Evolutionary conservation across 352 stramenopile species (phyloP).

Genomic region (Thraustochytrium striatum): DNA sequence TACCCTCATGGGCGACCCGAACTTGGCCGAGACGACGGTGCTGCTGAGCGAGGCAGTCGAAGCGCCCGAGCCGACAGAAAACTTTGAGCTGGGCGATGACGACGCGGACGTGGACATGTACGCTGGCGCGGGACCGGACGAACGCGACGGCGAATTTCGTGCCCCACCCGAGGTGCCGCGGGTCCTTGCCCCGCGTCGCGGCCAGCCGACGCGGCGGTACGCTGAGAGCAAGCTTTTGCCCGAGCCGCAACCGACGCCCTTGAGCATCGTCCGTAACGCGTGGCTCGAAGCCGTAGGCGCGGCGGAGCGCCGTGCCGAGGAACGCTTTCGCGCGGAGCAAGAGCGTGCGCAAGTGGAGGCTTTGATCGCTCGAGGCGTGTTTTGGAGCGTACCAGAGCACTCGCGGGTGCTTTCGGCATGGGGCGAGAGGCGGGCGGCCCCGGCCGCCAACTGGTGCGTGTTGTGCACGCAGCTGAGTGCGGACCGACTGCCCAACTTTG

Average conservation of each 20-base stretch:
- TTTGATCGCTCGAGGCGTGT: background rate
- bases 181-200: background rate
- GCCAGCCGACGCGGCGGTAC: background rate
- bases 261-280: background rate
- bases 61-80: background rate
- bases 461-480: slow-evolving; percentile 9
- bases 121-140: background rate
- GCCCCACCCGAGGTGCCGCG: background rate
- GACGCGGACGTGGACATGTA: slow-evolving; percentile 1
- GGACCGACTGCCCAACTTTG: background rate
- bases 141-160: background rate
- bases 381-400: background rate
- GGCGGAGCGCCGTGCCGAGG: background rate
- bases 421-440: too few species aligned
- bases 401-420: background rate
- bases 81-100: background rate
- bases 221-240: background rate
- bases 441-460: background rate
- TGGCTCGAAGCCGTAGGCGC: background rate
- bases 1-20: background rate
- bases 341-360: background rate
- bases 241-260: background rate
- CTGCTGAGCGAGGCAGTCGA: background rate
- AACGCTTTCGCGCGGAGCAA: background rate
- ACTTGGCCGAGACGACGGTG: background rate